Base-by-base conservation (phyloP, 768 basidiomycete genomes). In the Pisolithus orientalis region DNA sequence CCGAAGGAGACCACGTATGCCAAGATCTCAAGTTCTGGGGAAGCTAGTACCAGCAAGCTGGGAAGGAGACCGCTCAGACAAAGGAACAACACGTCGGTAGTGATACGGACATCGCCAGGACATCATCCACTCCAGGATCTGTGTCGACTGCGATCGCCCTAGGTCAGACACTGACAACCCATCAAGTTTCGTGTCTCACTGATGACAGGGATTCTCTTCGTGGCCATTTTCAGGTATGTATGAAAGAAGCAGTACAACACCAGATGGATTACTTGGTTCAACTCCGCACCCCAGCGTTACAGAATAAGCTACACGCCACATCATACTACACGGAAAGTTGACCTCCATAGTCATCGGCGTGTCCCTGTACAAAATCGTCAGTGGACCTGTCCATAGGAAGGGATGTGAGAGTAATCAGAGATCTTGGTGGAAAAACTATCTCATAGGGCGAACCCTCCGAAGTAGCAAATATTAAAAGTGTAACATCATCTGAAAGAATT, bases 121-220 rank as follows among this genome's bases (percentile, higher is more conserved):
- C 72, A 65, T 94, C 91, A 62, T 94, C 91, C 4, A 91, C 84
- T 32, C 91, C 91, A 6, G 90, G 88, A 62, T 94, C 90, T 27
- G 88, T 88, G 59, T 91, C 90, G 61, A 90, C 87, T 90, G 59
- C 16, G 44, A 29, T 17, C 39, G 44, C 21, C 34, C n/a, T 13
- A 17, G 24, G 31, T 66, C 50, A 59, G 32, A 39, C 32, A 5
- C 11, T 17, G 34, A 34, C 28, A 10, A 21, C 5, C 8, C 43
- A 37, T 10, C 9, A 45, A 27, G 9, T 17, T n/a, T 17, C 32
- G 14, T 31, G 37, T 62, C 82, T 70, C 58, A 87, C 87, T 88
- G 57, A 90, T 87, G 42, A 87, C 82, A 8, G 83, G 82, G 3
- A 72, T 79, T 58, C 53, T 74, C 45, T 50, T 62, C 52, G 48